A percentile compares a stretch with the other conserved stretches of the same genome.
Evolutionary conservation across 805 yeast species (phyloP).

Genomic region (Pichia nakasei): DNA sequence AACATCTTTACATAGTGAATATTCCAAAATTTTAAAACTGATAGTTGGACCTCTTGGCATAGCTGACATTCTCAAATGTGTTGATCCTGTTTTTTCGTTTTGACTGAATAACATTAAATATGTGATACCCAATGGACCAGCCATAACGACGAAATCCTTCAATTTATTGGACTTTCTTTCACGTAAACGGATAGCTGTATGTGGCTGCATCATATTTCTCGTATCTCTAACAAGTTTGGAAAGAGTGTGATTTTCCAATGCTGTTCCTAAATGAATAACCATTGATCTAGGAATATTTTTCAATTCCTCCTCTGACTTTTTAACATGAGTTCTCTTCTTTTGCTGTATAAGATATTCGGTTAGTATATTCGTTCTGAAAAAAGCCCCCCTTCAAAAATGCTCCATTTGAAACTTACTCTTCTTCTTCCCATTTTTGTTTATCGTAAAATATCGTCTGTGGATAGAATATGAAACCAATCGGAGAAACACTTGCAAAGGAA

Average conservation of each 20-base stretch:
- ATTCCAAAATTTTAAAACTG: slow-evolving; percentile 68
- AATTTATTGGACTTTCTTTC: slow-evolving; percentile 84
- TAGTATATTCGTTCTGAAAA: too few species aligned
- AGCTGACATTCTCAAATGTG: slow-evolving; percentile 74
- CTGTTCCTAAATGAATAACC: slow-evolving; percentile 79
- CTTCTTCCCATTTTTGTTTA: slow-evolving; percentile 29
- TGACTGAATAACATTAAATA: slow-evolving; percentile 85
- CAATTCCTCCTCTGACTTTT: slow-evolving; percentile 51
- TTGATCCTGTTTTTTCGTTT: slow-evolving; percentile 64
- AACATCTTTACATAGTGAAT: slow-evolving; percentile 78
- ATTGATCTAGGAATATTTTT: slow-evolving; percentile 82
- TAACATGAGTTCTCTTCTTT: slow-evolving; percentile 82
- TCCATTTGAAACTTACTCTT: slow-evolving; percentile 33
- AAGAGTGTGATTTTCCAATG: slow-evolving; percentile 70
- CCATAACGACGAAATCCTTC: slow-evolving; percentile 95
- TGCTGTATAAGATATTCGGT: slow-evolving; percentile 26
- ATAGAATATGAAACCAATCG: neutral
- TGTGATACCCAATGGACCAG: slow-evolving; percentile 91
- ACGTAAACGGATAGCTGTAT: slow-evolving; percentile 80
- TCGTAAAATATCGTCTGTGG: too few species aligned
- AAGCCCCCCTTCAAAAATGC: too few species aligned
- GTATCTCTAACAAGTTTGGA: slow-evolving; percentile 81
- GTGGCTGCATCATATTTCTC: slow-evolving; percentile 90
- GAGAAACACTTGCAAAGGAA: too few species aligned
- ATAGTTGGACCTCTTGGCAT: slow-evolving; percentile 94